phyloP scores from a whole-genome alignment of 352 stramenopile genomes.

The Globisporangium nunn region DNA sequence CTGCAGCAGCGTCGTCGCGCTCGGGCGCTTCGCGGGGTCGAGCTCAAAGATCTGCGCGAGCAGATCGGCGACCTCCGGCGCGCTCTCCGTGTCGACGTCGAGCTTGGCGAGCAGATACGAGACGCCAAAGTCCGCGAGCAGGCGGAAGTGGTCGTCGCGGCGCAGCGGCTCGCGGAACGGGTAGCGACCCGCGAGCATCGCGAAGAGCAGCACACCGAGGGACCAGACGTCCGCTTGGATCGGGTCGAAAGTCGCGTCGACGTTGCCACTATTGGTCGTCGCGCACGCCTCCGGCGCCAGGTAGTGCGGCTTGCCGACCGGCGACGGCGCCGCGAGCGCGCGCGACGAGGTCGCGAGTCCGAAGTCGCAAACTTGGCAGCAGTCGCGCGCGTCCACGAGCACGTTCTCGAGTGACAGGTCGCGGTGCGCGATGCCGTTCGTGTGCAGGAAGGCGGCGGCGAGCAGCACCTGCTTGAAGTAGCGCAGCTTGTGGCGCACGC shows the following conservation, averaged over 20 bases:
- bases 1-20: slow-evolving; percentile 28
- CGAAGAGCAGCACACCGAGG: slow-evolving; percentile 80
- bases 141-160: slow-evolving; percentile 43
- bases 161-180: slow-evolving; percentile 52
- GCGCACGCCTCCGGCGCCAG: slow-evolving; percentile 67
- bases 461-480: slow-evolving; percentile 66
- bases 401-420: slow-evolving; percentile 83
- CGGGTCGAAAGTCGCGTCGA: slow-evolving; percentile 34
- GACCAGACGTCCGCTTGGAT: slow-evolving; percentile 80
- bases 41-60: slow-evolving; percentile 48
- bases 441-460: slow-evolving; percentile 67
- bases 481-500: slow-evolving; percentile 22
- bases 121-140: slow-evolving; percentile 50
- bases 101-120: slow-evolving; percentile 64
- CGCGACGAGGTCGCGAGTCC: slow-evolving; percentile 42
- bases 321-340: slow-evolving; percentile 18
- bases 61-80: slow-evolving; percentile 39
- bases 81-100: slow-evolving; percentile 37
- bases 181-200: slow-evolving; percentile 60
- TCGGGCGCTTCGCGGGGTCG: slow-evolving; percentile 34
- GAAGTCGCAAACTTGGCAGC: slow-evolving; percentile 79
- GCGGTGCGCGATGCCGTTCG: slow-evolving; percentile 67
- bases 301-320: slow-evolving; percentile 74
- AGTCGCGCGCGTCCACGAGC: slow-evolving; percentile 55
- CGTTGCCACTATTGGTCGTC: slow-evolving; percentile 6